Evolutionary conservation across 441 rosid species (phyloP), one percentile per base, ranked within the genome.

Genomic region (Biscutella laevigata): DNA sequence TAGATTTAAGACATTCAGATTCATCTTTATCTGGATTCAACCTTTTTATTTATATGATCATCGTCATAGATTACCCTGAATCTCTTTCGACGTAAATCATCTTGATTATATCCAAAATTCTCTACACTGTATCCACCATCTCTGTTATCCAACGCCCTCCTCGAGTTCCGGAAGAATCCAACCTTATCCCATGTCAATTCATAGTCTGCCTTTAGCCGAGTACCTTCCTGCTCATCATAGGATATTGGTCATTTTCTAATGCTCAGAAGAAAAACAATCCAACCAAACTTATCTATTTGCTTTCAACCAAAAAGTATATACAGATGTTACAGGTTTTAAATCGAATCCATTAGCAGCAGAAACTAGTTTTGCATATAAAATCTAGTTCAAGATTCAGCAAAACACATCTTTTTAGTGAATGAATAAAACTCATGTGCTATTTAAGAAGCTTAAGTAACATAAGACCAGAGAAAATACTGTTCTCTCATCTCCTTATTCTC

Each of bases 101-200:
- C 83, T 6, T 74, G 59, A 58, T 51, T 53, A 54, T 52, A 57
- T 47, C 80, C 72, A 17, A 77, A 41, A 54, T 63, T 39, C 66
- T 77, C 42, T 64, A 76, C 80, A 26, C 68, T 71, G 57, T 73
- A 58, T 46, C 73, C 62, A 9, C 26, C 56, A 55, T 54, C 39
- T 69, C 70, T 49, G 48, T 63, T 62, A 61, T 69, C 68, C 47
- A 59, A 53, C 22, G 22, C 11, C 17, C 59, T 73, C 70, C 84
- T 78, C 7, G 77, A 68, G 72, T 70, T 74, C 25, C 68, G 72
- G 76, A 87, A 91, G 70, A 77, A 76, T 62, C 79, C 84, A 58
- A 78, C 81, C 70, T 77, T 84, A 70, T 81, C 82, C 95, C 92
- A 91, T 43, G 82, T 74, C 33, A 85, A 83, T 58, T 80, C 88